Base-by-base conservation (phyloP, 208 protist species). In the Trypanosoma lewisi region DNA sequence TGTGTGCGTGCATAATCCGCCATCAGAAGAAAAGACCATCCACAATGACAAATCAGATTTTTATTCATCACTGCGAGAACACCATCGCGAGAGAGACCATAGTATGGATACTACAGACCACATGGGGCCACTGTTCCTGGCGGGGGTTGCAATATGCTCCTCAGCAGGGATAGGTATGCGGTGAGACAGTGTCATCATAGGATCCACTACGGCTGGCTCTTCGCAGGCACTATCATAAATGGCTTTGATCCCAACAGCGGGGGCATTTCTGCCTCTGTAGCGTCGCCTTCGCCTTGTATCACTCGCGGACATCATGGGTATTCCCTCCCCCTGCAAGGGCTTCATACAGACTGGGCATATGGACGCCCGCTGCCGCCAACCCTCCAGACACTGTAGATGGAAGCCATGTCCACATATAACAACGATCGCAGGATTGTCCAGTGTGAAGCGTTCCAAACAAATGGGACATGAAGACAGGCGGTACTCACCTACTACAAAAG, bases 331-430 rank as follows among this genome's bases (percentile, higher is more conserved):
- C 0, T 61, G 39, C 1, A 93, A n/a, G 19, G 64, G 65, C 4
- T 58, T 50, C 27, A 78, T 70, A 41, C 87, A 93, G 39, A 94
- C 78, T 1, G 87, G 84, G 49, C 84, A 91, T 27, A 79, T 45
- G 0, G 75, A 45, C 0, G 80, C 83, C 6, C 87, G 79, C 67
- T 91, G 77, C 45, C 84, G 79, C 84, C 87, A 94, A 41, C 81
- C 73, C 68, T 91, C 81, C 16, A 91, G 67, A 63, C 87, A 94
- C 74, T 91, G 87, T 39, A 91, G 44, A 42, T 94, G 87, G 56
- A 94, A 88, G 16, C 81, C 78, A 59, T 94, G 87, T 30, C 80
- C 82, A 73, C 87, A 94, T 11, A 62, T 57, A 6, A 94, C 73
- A 16, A 94, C 45, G 44, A 94, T 81, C 0, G 87, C 87, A n/a